phyloP scores from a whole-genome alignment of 345 rosid genomes.

The Triadica sebifera region DNA sequence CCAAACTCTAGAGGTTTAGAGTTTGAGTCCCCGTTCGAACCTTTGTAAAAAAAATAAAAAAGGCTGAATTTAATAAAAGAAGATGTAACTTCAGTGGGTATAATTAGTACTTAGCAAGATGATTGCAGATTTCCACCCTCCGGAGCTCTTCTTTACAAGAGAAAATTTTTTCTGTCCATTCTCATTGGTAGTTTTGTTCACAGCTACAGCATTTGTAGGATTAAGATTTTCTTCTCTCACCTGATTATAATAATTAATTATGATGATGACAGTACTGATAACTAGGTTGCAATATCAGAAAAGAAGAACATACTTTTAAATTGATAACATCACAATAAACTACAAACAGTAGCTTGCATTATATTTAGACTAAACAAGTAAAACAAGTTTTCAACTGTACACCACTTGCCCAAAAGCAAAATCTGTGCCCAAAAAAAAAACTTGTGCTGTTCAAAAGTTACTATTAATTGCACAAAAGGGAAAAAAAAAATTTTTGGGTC shows the following conservation, averaged over 20 bases:
- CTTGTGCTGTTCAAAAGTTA: no score
- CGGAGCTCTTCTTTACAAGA: conserved; percentile 17
- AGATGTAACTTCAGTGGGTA: no score
- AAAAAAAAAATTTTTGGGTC: no score
- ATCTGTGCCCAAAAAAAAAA: no score
- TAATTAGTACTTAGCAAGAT: conserved; percentile 29
- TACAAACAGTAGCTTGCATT: background rate
- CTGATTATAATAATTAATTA: conserved; percentile 14
- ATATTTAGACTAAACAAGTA: background rate
- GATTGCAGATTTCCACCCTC: conserved; percentile 33
- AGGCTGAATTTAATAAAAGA: no score
- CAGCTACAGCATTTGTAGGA: conserved; percentile 18
- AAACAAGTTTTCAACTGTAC: no score
- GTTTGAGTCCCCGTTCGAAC: no score
- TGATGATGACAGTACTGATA: background rate
- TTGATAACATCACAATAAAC: background rate
- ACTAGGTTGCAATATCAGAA: conserved; percentile 2
- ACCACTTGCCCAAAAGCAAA: no score
- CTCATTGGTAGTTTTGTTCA: conserved; percentile 20
- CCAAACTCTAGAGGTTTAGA: no score
- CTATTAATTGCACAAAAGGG: no score
- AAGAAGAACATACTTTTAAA: background rate
- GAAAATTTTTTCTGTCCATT: conserved; percentile 25
- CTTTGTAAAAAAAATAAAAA: no score
- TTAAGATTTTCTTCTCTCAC: conserved; percentile 24